A percentile compares a stretch with the other conserved stretches of the same genome.
Evolutionary conservation across 495 filamentous ascomycete species (phyloP).

Genomic region (Aspergillus avenaceus): DNA sequence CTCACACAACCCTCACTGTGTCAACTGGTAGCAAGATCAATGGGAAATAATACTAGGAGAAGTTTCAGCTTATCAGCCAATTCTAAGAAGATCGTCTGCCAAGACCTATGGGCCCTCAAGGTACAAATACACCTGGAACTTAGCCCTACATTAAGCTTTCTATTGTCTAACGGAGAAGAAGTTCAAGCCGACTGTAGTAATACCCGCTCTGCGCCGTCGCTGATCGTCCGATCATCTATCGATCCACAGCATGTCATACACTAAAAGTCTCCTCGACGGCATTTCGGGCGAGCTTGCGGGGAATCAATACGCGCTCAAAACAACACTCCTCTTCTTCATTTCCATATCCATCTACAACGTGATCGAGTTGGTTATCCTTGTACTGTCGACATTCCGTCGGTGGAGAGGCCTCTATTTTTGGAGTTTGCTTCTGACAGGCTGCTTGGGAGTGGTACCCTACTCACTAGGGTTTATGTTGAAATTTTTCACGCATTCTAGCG

Average conservation of each 20-base stretch:
- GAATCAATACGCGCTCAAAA: conserved; percentile 22
- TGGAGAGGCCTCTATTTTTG: conserved; percentile 53
- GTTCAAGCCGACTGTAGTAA: no score
- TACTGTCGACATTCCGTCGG: conserved; percentile 48
- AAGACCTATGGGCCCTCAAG: no score
- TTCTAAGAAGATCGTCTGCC: no score
- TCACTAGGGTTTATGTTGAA: conserved; percentile 50
- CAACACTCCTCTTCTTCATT: conserved; percentile 43
- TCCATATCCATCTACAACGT: conserved; percentile 48
- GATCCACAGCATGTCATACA: conserved; percentile 4
- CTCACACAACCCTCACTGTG: no score
- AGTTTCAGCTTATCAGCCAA: no score
- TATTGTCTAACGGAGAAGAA: no score
- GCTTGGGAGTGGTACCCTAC: conserved; percentile 43
- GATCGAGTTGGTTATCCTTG: conserved; percentile 44
- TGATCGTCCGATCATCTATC: not conserved
- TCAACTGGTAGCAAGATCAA: no score
- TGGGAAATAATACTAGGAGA: no score
- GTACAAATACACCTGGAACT: no score
- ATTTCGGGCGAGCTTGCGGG: conserved; percentile 33
- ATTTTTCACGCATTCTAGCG: conserved; percentile 38
- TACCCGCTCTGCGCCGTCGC: no score
- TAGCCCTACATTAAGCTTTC: no score
- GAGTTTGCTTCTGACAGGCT: conserved; percentile 43
- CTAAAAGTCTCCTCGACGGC: conserved; percentile 28